Percentiles rank a stretch among this genome's conserved stretches.
Conservation (phyloP, 2,329 filamentous ascomycete genomes). For the Ophiocordyceps polyrhachis-furcata region DNA sequence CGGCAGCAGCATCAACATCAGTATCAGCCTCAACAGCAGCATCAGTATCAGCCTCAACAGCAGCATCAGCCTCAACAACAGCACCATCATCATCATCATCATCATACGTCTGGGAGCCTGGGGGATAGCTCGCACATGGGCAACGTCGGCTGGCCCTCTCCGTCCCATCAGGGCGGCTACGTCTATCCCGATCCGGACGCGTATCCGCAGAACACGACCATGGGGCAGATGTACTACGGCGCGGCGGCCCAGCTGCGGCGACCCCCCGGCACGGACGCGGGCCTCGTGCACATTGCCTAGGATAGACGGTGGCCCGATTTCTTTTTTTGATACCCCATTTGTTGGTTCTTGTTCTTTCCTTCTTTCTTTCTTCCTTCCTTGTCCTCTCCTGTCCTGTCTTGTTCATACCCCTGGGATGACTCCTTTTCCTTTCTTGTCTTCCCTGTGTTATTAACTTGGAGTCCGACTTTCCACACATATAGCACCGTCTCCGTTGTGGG, state of each 20-base stretch:
- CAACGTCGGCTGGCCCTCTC: slow-evolving; percentile 71
- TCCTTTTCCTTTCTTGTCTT: background rate
- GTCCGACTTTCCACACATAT: too few relatives aligned
- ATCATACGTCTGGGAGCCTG: slow-evolving; percentile 37
- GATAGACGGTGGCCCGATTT: background rate
- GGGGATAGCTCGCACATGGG: slow-evolving; percentile 73
- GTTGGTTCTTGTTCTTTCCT: background rate
- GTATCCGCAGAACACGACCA: slow-evolving; percentile 38
- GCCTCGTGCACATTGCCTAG: slow-evolving; percentile 22
- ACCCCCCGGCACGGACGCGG: slow-evolving; percentile 56
- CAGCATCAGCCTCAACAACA: too few relatives aligned
- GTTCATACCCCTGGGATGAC: background rate
- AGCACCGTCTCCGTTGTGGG: background rate
- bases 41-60: too few relatives aligned
- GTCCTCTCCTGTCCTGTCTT: too few relatives aligned
- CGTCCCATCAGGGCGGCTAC: slow-evolving; percentile 56
- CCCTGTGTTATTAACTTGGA: background rate
- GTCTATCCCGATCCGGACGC: slow-evolving; percentile 73
- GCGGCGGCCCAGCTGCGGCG: slow-evolving; percentile 46
- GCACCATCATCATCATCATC: too few relatives aligned
- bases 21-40: too few relatives aligned
- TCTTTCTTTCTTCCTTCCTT: background rate
- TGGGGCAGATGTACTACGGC: slow-evolving; percentile 56
- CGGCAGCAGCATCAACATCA: too few relatives aligned
- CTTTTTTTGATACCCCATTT: background rate